These are phyloP conservation scores for Aspergillus sp. DNA, from an alignment of 2,329 filamentous ascomycete genomes.

Conservation along the genomic window DNA sequence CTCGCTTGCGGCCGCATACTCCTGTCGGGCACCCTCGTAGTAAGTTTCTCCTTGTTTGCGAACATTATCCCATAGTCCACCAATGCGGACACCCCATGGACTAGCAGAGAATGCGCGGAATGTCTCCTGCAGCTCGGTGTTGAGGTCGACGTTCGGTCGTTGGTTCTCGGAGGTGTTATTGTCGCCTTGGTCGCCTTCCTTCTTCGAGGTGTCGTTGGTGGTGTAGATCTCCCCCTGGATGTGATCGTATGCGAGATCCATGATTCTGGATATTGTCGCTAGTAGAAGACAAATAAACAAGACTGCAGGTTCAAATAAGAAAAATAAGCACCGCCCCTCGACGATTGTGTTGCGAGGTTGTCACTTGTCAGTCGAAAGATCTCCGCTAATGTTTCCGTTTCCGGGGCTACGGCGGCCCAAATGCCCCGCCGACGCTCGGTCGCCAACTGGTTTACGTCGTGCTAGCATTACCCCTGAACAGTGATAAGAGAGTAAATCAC, in stretches of 20 bases:
- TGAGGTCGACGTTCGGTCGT: slow-evolving; percentile 54
- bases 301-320: too few relatives aligned
- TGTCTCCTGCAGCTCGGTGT: slow-evolving; percentile 86
- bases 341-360: too few relatives aligned
- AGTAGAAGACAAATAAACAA: neutral
- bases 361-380: neutral
- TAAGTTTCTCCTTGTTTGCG: slow-evolving; percentile 92
- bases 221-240: slow-evolving; percentile 76
- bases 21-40: slow-evolving; percentile 75
- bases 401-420: slow-evolving; percentile 26
- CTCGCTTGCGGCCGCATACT: slow-evolving; percentile 71
- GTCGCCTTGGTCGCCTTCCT: slow-evolving; percentile 46
- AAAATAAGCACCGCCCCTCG: too few relatives aligned
- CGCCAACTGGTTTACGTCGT: too few relatives aligned
- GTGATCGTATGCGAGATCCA: slow-evolving; percentile 98
- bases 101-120: slow-evolving; percentile 90
- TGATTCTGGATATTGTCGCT: slow-evolving; percentile 32
- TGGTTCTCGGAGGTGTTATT: slow-evolving; percentile 33
- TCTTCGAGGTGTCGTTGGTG: slow-evolving; percentile 48
- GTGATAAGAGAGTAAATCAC: too few relatives aligned
- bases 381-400: slow-evolving; percentile 6
- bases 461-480: too few relatives aligned
- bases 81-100: slow-evolving; percentile 83
- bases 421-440: slow-evolving; percentile 14
- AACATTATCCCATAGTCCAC: slow-evolving; percentile 85